A percentile compares a stretch with the other conserved stretches of the same genome.
These are phyloP conservation scores for Schizothecium vesticola DNA, from an alignment of 495 filamentous ascomycete genomes.

Conservation along the genomic window DNA sequence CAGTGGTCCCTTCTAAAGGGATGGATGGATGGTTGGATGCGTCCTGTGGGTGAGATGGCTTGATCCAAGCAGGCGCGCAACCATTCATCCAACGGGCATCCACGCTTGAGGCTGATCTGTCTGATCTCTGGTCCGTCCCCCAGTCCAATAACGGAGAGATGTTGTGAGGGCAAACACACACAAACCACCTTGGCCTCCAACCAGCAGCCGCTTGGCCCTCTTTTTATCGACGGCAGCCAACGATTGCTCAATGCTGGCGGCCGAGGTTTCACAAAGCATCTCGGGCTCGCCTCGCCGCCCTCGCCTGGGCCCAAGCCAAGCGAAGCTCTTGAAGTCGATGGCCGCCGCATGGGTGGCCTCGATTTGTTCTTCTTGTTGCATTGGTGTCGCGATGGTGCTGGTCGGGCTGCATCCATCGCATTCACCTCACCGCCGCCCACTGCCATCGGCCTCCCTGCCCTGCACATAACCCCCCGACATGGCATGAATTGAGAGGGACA, in stretches of 20 bases:
- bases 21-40: neutral
- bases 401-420: neutral
- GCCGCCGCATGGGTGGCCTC: neutral
- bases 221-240: slow-evolving; percentile 5
- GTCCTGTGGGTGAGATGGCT: neutral
- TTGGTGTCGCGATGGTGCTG: neutral
- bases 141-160: neutral
- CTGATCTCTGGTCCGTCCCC: neutral
- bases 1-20: neutral
- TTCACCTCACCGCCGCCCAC: neutral
- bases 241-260: neutral
- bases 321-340: neutral
- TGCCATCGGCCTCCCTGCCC: neutral
- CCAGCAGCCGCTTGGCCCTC: slow-evolving; percentile 6
- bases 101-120: neutral
- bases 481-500: neutral
- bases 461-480: neutral
- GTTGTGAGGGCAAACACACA: slow-evolving; percentile 1
- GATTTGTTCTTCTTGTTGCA: neutral
- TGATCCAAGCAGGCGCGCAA: neutral
- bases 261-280: slow-evolving; percentile 8
- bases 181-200: slow-evolving; percentile 5
- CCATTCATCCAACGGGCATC: neutral
- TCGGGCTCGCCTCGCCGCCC: neutral
- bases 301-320: neutral